Base-by-base conservation (phyloP, 768 basidiomycete species). In the Hortiboletus flavorubellus region DNA sequence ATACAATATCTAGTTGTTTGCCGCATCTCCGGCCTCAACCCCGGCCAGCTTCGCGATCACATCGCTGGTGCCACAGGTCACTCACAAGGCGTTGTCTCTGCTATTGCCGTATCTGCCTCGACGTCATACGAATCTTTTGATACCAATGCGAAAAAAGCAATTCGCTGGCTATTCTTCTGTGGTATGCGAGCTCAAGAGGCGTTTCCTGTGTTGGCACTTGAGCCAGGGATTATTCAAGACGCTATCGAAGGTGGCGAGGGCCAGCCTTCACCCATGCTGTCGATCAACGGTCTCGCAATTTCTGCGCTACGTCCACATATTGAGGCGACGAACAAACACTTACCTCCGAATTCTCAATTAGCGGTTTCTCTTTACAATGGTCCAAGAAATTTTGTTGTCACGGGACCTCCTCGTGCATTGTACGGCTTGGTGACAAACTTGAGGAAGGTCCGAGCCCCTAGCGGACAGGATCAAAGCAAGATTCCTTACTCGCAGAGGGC, bases 71-170 rank as follows among this genome's bases (percentile, higher is more conserved):
- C 94, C 3, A 98, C 97, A 15, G 97, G 97, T 33, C 97, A 99
- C 74, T 98, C 95, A 2, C 96, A 98, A 72, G 97, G 97, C 61
- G 85, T 99, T 63, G 86, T 97, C 46, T 92, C 95, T 12, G 97
- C 97, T n/a, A 82, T 95, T 49, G 86, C 83, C 38, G 84, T 98
- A 64, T 81, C 95, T 8, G 84, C 91, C 5, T 93, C 94, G 5
- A 78, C 78, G 16, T 84, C 85, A 26, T 84, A 86, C 57, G 86
- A 87, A 45, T 85, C 87, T 4, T 91, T 93, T 72, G 75, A 80
- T 53, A 73, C 73, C 54, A 96, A 97, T 73, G 79, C 85, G 9
- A 76, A 79, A 68, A 95, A 96, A 71, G 92, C 93, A 34, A 72
- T 98, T 63, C 87, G 81, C 63, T 96, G 94, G 86, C 81, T 97